These are phyloP conservation scores for Ambrosiella xylebori DNA, from an alignment of 2,329 filamentous ascomycete species.

Conservation along the genomic window DNA sequence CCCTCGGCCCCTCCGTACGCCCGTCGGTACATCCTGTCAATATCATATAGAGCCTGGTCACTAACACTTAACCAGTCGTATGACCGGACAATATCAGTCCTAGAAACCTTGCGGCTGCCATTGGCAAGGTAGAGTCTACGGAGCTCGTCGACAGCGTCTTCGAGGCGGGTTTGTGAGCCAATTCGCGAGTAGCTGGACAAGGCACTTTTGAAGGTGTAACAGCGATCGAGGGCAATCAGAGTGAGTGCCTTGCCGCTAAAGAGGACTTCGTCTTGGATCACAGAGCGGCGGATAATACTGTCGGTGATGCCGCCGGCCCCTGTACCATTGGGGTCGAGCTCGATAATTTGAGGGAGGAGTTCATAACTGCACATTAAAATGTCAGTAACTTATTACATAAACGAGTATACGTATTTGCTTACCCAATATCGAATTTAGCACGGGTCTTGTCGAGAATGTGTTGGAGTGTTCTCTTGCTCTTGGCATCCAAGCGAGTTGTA, in stretches of 20 bases:
- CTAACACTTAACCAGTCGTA: conserved; percentile 41
- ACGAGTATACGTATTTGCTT: conserved; percentile 3
- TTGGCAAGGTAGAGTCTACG: conserved; percentile 39
- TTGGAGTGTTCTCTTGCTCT: conserved; percentile 31
- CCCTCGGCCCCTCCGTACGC: conserved; percentile 35
- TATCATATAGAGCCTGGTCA: conserved; percentile 32
- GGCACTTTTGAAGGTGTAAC: conserved; percentile 47
- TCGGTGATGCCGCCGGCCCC: conserved; percentile 26
- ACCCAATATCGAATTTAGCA: conserved; percentile 23
- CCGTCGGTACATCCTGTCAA: conserved; percentile 38
- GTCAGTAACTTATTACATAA: background rate
- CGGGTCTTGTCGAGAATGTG: conserved; percentile 34
- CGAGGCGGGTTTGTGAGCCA: conserved; percentile 28
- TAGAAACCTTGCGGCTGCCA: conserved; percentile 28
- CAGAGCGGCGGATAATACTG: conserved; percentile 37
- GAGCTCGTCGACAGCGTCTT: conserved; percentile 46
- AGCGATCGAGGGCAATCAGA: conserved; percentile 40
- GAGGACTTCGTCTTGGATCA: conserved; percentile 42
- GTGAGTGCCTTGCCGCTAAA: conserved; percentile 43
- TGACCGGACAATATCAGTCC: conserved; percentile 33
- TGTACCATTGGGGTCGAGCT: conserved; percentile 19
- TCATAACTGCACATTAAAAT: conserved; percentile 19
- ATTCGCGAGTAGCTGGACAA: conserved; percentile 38
- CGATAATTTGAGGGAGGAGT: conserved; percentile 28
- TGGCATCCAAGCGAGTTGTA: conserved; percentile 27